These are phyloP conservation scores for Omphalotus guepiniiformis DNA, from an alignment of 768 basidiomycete species.

Conservation along the genomic window DNA sequence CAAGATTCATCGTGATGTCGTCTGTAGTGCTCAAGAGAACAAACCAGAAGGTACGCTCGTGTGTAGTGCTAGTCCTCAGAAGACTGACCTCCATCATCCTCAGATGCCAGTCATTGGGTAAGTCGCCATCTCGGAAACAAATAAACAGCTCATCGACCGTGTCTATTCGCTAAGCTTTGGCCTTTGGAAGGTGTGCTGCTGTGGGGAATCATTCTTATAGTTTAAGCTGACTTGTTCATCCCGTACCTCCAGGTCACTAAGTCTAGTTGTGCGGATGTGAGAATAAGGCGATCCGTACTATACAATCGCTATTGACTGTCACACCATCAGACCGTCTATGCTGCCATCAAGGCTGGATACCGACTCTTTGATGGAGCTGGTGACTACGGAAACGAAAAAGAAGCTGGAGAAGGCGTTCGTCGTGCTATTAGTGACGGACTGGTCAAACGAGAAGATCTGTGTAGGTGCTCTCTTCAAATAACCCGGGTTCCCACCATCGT, in stretches of 20 bases:
- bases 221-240: not conserved
- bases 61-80: conserved; percentile 6
- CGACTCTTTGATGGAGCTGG: conserved; percentile 83
- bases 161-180: conserved; percentile 45
- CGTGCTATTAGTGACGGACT: conserved; percentile 78
- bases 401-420: conserved; percentile 74
- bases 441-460: conserved; percentile 85
- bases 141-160: conserved; percentile 3
- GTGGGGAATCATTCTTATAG: too few relatives aligned
- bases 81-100: not conserved
- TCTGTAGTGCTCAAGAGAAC: conserved; percentile 54
- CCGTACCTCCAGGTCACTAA: conserved; percentile 45
- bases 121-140: conserved; percentile 22
- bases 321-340: conserved; percentile 74
- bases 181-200: conserved; percentile 59
- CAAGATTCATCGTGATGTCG: conserved; percentile 36
- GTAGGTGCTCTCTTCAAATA: conserved; percentile 36
- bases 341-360: conserved; percentile 83
- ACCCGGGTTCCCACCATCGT: not conserved
- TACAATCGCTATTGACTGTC: too few relatives aligned
- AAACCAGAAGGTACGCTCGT: conserved; percentile 44
- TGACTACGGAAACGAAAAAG: conserved; percentile 88
- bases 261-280: conserved; percentile 55
- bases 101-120: conserved; percentile 77
- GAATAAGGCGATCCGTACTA: too few relatives aligned